Percentiles rank a stretch among this genome's conserved stretches.
Evolutionary conservation across 257 asterid species (phyloP).

Genomic region (Jacaranda copaia): DNA sequence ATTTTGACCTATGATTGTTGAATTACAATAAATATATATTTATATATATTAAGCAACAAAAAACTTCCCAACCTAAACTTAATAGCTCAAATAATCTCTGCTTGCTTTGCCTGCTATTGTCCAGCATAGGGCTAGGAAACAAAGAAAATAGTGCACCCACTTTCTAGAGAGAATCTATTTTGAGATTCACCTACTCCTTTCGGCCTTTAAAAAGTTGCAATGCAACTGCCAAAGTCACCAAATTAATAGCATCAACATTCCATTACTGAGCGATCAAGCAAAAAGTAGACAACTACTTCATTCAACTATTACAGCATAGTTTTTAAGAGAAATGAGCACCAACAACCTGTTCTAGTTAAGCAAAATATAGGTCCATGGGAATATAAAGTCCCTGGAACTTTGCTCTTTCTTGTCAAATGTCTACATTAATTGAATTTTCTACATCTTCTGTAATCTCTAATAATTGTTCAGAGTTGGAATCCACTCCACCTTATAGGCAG

Average conservation of each 20-base stretch:
- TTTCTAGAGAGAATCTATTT: background rate
- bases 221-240: background rate
- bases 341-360: background rate
- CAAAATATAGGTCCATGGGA: conserved; percentile 9
- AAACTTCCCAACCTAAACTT: background rate
- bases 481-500: background rate
- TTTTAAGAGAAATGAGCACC: background rate
- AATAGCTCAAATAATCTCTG: conserved; percentile 18
- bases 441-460: background rate
- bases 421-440: background rate
- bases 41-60: background rate
- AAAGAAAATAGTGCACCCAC: background rate
- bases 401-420: conserved; percentile 20
- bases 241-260: background rate
- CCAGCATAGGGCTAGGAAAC: conserved; percentile 23
- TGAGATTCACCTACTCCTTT: background rate
- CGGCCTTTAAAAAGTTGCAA: background rate
- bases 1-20: background rate
- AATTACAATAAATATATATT: background rate
- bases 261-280: background rate
- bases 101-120: background rate
- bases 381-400: background rate
- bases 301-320: background rate
- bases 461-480: background rate
- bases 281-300: conserved; percentile 1